Conservation (phyloP, 2,329 filamentous ascomycete genomes). For the Ophiostoma pallidulum region DNA sequence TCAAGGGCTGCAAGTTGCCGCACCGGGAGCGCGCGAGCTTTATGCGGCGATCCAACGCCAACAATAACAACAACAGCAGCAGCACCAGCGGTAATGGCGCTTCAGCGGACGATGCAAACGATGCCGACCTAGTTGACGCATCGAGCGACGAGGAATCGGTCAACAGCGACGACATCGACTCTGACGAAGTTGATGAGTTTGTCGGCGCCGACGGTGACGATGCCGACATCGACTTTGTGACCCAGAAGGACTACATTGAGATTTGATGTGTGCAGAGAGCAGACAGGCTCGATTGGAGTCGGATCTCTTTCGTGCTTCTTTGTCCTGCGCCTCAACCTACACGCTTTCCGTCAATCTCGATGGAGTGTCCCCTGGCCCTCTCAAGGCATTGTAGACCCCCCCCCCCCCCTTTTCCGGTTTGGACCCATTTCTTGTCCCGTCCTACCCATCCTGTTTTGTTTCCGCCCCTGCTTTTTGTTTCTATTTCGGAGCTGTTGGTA, state of each 20-base stretch:
- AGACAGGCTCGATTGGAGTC: neutral
- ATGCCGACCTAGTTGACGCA: constrained; percentile 55
- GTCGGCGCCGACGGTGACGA: constrained; percentile 45
- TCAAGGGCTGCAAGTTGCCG: constrained; percentile 70
- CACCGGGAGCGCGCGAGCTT: constrained; percentile 83
- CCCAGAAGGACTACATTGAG: constrained; percentile 51
- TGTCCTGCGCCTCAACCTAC: neutral
- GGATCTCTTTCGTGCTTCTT: neutral
- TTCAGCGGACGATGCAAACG: constrained; percentile 25
- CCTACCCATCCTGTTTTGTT: no score
- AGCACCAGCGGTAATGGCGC: constrained; percentile 30
- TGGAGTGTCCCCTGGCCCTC: no score
- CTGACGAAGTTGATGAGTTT: constrained; percentile 62
- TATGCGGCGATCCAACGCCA: constrained; percentile 57
- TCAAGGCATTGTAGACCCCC: no score
- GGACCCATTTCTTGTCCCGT: no score
- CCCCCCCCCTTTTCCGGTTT: no score
- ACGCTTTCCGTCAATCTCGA: no score
- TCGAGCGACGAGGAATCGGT: constrained; percentile 75
- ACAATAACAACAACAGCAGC: constrained; percentile 36
- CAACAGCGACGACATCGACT: constrained; percentile 71
- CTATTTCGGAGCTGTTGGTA: no score
- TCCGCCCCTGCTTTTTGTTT: no score
- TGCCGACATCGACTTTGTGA: constrained; percentile 42
- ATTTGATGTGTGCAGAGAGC: constrained; percentile 23